phyloP scores from a whole-genome alignment of 1,284 basidiomycete genomes.

The Leccinum variabile region DNA sequence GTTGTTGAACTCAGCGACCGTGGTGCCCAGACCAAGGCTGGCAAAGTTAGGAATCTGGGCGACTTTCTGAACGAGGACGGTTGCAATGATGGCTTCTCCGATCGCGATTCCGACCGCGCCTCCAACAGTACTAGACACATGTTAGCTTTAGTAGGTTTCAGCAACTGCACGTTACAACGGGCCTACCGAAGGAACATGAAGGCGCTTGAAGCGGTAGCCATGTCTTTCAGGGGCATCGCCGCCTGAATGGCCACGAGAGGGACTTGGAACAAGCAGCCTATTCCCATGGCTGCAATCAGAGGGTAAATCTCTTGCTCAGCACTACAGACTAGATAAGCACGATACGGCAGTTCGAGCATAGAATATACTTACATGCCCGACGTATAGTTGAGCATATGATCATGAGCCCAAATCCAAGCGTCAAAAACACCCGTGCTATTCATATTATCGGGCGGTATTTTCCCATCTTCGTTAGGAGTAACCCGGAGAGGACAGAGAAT shows the following conservation, averaged over 20 bases:
- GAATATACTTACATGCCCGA: slow-evolving; percentile 46
- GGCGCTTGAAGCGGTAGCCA: slow-evolving; percentile 74
- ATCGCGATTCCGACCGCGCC: slow-evolving; percentile 75
- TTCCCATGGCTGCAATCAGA: slow-evolving; percentile 38
- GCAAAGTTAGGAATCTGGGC: slow-evolving; percentile 45
- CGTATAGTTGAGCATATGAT: slow-evolving; percentile 41
- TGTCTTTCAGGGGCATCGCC: slow-evolving; percentile 79
- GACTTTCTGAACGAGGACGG: slow-evolving; percentile 56
- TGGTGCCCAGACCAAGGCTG: slow-evolving; percentile 43
- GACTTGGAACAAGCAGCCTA: slow-evolving; percentile 26
- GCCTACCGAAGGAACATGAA: slow-evolving; percentile 69
- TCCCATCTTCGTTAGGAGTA: slow-evolving; percentile 59
- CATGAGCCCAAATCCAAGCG: slow-evolving; percentile 70
- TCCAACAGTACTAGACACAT: slow-evolving; percentile 57
- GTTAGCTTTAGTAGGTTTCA: background rate
- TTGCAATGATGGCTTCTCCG: slow-evolving; percentile 68
- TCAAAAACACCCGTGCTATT: slow-evolving; percentile 53
- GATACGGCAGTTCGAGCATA: background rate
- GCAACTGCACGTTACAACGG: background rate
- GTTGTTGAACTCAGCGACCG: slow-evolving; percentile 55
- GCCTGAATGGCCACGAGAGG: slow-evolving; percentile 61
- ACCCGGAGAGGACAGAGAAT: slow-evolving; percentile 58
- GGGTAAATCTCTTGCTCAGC: slow-evolving; percentile 61
- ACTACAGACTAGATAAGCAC: slow-evolving; percentile 35
- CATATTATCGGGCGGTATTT: slow-evolving; percentile 66